A percentile compares a stretch with the other conserved stretches of the same genome.
Evolutionary conservation across 495 filamentous ascomycete species (phyloP).

Genomic region (Xylaria castorea): DNA sequence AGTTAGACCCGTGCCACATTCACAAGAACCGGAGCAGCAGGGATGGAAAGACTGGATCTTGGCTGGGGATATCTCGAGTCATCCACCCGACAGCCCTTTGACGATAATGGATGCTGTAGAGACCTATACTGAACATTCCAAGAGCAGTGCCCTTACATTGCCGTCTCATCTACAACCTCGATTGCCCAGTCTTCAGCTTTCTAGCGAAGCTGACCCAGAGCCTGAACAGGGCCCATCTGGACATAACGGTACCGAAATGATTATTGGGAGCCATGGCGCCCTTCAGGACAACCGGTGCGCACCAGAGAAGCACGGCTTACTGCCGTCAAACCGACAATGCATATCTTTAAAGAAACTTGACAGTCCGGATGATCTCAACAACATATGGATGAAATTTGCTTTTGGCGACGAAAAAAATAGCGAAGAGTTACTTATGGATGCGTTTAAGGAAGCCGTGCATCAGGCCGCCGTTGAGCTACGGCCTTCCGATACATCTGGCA

Average conservation of each 20-base stretch:
- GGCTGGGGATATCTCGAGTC: background rate
- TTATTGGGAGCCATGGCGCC: background rate
- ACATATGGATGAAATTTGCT: conserved; percentile 50
- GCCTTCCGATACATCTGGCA: conserved; percentile 35
- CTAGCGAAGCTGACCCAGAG: conserved; percentile 28
- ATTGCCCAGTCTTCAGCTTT: conserved; percentile 32
- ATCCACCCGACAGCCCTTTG: conserved; percentile 5
- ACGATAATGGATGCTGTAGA: background rate
- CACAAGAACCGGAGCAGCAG: conserved; percentile 34
- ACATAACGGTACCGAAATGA: background rate
- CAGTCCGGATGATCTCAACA: conserved; percentile 37
- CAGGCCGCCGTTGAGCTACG: conserved; percentile 40
- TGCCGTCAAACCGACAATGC: background rate
- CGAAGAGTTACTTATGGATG: conserved; percentile 43
- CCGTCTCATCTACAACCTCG: conserved; percentile 36
- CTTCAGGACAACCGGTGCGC: background rate
- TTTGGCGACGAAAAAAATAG: conserved; percentile 40
- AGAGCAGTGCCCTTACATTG: conserved; percentile 25
- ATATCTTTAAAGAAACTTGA: conserved; percentile 10
- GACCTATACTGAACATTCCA: conserved; percentile 4
- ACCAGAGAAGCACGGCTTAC: background rate
- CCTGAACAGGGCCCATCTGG: background rate
- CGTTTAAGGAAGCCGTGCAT: conserved; percentile 46
- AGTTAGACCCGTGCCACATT: conserved; percentile 25
- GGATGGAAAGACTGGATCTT: conserved; percentile 32